phyloP scores from a whole-genome alignment of 192 early-diverging fungal genomes.

The Backusella luteola region DNA sequence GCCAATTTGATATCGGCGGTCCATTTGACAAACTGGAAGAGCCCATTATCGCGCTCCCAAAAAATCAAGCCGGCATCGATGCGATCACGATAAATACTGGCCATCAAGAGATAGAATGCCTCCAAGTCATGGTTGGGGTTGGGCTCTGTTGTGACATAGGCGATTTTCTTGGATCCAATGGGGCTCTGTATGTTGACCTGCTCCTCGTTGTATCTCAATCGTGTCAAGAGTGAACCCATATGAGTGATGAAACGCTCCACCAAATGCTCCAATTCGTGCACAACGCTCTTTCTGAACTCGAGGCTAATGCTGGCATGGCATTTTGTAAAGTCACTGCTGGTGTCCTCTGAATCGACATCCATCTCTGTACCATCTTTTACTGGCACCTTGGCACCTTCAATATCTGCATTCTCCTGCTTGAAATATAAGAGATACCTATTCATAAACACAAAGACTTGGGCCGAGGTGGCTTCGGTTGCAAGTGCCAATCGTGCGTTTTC shows the following conservation, averaged over 20 bases:
- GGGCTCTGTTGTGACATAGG: not conserved
- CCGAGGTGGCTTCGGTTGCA: constrained; percentile 51
- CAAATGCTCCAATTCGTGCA: constrained; percentile 45
- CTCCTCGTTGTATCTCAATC: constrained; percentile 66
- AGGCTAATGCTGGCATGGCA: constrained; percentile 9
- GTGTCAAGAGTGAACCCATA: constrained; percentile 57
- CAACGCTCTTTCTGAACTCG: constrained; percentile 24
- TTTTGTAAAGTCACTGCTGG: constrained; percentile 4
- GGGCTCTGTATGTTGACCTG: constrained; percentile 20
- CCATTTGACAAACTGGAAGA: constrained; percentile 66
- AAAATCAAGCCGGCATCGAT: constrained; percentile 74
- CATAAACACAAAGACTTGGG: constrained; percentile 62
- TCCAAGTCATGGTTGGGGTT: constrained; percentile 37
- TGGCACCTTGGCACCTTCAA: no score
- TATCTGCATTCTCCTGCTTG: constrained; percentile 19
- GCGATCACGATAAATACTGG: constrained; percentile 69
- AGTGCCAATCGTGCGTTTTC: constrained; percentile 45
- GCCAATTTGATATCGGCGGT: constrained; percentile 55
- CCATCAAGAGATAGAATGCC: constrained; percentile 69
- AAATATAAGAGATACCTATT: constrained; percentile 62
- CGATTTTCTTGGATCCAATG: not conserved
- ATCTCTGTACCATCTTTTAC: not conserved
- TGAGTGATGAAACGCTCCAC: constrained; percentile 53
- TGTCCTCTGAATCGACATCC: not conserved
- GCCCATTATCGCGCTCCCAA: constrained; percentile 60